These are phyloP conservation scores for Alternaria postmessia DNA, from an alignment of 2,329 filamentous ascomycete genomes.

Conservation along the genomic window DNA sequence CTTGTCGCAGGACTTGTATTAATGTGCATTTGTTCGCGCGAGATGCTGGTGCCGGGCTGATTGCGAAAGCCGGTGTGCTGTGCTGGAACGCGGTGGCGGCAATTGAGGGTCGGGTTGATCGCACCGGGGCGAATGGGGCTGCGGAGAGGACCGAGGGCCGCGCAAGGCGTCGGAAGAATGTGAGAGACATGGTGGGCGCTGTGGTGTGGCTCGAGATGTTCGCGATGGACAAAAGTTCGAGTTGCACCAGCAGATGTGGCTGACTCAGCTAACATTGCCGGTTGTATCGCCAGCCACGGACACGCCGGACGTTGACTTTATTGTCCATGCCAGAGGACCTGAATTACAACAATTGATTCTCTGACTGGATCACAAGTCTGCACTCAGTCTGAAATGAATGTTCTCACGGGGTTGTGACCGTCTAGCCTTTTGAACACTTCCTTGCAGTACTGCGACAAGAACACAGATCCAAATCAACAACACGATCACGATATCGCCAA, in stretches of 20 bases:
- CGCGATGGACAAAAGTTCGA: slow-evolving; percentile 19
- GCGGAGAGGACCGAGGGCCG: slow-evolving; percentile 42
- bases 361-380: not conserved
- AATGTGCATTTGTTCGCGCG: slow-evolving; percentile 55
- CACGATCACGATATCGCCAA: too few species aligned
- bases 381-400: not conserved
- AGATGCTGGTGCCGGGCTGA: slow-evolving; percentile 52
- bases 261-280: slow-evolving; percentile 17
- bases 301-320: not conserved
- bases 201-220: slow-evolving; percentile 6
- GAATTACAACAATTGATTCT: not conserved
- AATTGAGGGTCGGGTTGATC: slow-evolving; percentile 29
- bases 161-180: slow-evolving; percentile 50
- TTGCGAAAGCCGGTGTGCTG: slow-evolving; percentile 26
- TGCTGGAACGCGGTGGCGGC: slow-evolving; percentile 30
- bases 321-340: not conserved
- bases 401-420: not conserved
- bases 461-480: not conserved
- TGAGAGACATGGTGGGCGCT: slow-evolving; percentile 49
- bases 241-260: slow-evolving; percentile 8
- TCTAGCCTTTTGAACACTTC: not conserved
- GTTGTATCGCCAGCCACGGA: not conserved
- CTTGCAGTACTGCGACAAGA: not conserved
- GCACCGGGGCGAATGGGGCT: slow-evolving; percentile 24
- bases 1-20: slow-evolving; percentile 68